Percentiles rank a stretch among this genome's conserved stretches.
phyloP scores from a whole-genome alignment of 148 eudicot genomes.

The Vaccinium darrowii region DNA sequence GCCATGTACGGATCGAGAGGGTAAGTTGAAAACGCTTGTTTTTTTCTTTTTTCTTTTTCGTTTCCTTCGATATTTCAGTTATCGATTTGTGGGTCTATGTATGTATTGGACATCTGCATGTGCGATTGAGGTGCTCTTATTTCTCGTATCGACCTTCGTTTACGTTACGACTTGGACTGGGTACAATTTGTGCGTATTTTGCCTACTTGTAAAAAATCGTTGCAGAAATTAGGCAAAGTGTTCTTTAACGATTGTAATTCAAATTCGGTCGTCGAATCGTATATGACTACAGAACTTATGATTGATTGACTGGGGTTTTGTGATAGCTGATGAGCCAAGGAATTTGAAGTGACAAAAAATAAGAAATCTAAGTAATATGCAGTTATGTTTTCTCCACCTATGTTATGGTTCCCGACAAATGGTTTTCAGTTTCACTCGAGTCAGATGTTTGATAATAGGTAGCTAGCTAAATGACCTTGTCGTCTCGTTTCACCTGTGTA shows the following conservation, averaged over 20 bases:
- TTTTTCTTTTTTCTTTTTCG: not conserved
- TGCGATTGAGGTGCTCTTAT: not conserved
- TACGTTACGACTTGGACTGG: not conserved
- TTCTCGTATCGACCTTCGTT: not conserved
- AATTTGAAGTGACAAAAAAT: not conserved
- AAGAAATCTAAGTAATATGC: not conserved
- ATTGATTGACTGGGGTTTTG: not conserved
- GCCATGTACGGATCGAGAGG: constrained; percentile 36
- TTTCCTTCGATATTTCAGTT: not conserved
- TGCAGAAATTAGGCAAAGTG: not conserved
- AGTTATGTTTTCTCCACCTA: not conserved
- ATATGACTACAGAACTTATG: not conserved
- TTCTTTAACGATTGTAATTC: not conserved
- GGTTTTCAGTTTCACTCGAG: not conserved
- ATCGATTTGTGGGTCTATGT: not conserved
- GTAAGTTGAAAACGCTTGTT: constrained; percentile 15
- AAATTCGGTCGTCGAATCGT: not conserved
- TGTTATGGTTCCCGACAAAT: not conserved
- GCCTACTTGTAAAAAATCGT: not conserved
- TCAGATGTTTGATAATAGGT: not conserved
- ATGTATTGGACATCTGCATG: not conserved
- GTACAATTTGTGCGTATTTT: not conserved
- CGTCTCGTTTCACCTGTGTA: not conserved
- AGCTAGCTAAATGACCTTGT: not conserved
- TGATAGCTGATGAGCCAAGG: not conserved